phyloP scores from a whole-genome alignment of 495 filamentous ascomycete species.

The Parachaetomium inaequale region DNA sequence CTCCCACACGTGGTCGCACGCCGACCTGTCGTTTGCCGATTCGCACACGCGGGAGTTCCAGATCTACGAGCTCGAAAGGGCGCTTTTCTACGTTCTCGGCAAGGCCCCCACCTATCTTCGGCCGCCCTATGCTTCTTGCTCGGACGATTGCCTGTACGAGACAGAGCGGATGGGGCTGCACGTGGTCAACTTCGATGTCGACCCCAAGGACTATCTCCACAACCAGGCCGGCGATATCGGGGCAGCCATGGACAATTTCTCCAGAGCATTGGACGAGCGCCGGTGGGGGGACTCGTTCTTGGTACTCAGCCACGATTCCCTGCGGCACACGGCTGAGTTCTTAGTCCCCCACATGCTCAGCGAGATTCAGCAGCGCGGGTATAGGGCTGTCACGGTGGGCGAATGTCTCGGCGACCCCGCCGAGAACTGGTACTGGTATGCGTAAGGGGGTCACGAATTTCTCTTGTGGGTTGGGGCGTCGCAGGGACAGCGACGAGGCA shows the following conservation, averaged over 20 bases:
- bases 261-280: slow-evolving; percentile 22
- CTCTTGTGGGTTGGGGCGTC: neutral
- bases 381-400: slow-evolving; percentile 51
- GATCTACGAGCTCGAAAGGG: slow-evolving; percentile 31
- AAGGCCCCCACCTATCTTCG: slow-evolving; percentile 43
- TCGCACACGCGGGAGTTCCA: slow-evolving; percentile 23
- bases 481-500: neutral
- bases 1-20: slow-evolving; percentile 39
- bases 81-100: slow-evolving; percentile 34
- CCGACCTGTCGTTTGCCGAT: slow-evolving; percentile 30
- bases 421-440: slow-evolving; percentile 57
- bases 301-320: slow-evolving; percentile 41
- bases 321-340: slow-evolving; percentile 33
- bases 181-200: slow-evolving; percentile 42
- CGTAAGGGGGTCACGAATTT: neutral
- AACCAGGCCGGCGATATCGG: slow-evolving; percentile 22
- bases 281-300: slow-evolving; percentile 23
- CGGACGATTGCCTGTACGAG: slow-evolving; percentile 24
- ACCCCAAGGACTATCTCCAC: slow-evolving; percentile 42
- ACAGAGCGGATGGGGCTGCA: slow-evolving; percentile 39
- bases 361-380: slow-evolving; percentile 25
- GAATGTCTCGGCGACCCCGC: slow-evolving; percentile 57
- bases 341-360: slow-evolving; percentile 36
- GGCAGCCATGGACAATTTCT: slow-evolving; percentile 27
- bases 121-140: slow-evolving; percentile 40